Conservation (phyloP, 2,329 filamentous ascomycete species). For the Alternaria ventricosa region DNA sequence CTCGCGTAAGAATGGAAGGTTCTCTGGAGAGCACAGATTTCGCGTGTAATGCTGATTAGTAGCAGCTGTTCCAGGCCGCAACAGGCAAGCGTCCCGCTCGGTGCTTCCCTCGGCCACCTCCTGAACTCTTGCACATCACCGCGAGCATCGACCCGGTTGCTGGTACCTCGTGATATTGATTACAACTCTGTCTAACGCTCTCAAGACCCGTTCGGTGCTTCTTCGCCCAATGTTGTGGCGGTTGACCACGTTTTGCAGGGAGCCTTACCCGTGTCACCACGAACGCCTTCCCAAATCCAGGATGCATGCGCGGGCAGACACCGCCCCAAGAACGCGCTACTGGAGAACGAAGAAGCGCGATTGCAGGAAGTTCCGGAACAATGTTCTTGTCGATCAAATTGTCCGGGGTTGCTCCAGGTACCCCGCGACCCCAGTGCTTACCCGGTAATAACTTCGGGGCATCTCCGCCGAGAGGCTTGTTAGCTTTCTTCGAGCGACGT, state of each 20-base stretch:
- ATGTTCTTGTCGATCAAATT: constrained; percentile 14
- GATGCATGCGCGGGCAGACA: background rate
- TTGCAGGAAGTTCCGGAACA: constrained; percentile 29
- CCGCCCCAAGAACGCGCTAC: constrained; percentile 11
- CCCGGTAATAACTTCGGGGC: constrained; percentile 22
- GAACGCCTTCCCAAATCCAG: constrained; percentile 23
- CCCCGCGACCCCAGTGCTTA: constrained; percentile 15
- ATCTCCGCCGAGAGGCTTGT: constrained; percentile 19
- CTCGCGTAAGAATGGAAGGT: background rate
- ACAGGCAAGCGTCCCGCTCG: constrained; percentile 1
- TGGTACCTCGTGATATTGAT: background rate
- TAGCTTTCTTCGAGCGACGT: background rate
- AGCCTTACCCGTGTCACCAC: background rate
- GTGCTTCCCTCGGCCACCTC: background rate
- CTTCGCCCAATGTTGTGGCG: background rate
- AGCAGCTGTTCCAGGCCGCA: background rate
- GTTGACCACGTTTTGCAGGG: background rate
- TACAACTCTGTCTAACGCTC: background rate
- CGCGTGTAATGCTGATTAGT: too few species aligned
- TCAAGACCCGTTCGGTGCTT: background rate
- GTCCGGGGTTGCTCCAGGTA: constrained; percentile 16
- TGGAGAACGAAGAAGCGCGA: constrained; percentile 13
- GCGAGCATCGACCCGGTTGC: constrained; percentile 3
- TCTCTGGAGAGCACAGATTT: background rate
- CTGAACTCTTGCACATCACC: background rate